Evolutionary conservation across 768 basidiomycete species (phyloP).

Genomic region (Serpula lacrymans): DNA sequence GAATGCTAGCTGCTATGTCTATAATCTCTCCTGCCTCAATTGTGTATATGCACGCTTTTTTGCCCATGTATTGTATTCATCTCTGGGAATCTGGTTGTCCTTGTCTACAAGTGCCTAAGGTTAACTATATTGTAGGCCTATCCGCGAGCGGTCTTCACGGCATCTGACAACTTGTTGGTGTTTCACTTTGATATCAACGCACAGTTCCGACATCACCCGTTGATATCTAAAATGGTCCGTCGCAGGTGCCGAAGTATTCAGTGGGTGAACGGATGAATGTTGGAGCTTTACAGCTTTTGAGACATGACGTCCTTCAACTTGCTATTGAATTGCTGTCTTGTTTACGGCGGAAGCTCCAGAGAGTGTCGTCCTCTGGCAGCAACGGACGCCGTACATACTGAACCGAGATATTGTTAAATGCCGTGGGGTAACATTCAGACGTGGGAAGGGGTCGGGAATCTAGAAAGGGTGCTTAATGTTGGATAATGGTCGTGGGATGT

Average conservation of each 20-base stretch:
- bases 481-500: constrained; percentile 10
- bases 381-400: constrained; percentile 40
- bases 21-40: constrained; percentile 17
- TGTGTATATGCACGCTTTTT: constrained; percentile 27
- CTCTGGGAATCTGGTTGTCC: constrained; percentile 3
- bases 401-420: constrained; percentile 65
- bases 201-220: background rate
- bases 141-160: too few species aligned
- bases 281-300: too few species aligned
- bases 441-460: constrained; percentile 46
- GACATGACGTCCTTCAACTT: constrained; percentile 2
- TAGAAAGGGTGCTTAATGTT: constrained; percentile 45
- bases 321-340: constrained; percentile 3
- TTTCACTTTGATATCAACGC: constrained; percentile 2
- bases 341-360: constrained; percentile 18
- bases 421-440: constrained; percentile 49
- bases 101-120: too few species aligned
- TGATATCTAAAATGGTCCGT: too few species aligned
- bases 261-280: too few species aligned
- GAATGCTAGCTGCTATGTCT: constrained; percentile 53
- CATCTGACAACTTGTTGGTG: constrained; percentile 5
- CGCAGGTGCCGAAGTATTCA: too few species aligned
- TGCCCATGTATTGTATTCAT: constrained; percentile 24
- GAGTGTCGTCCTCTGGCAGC: constrained; percentile 17
- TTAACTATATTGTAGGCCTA: too few species aligned